Evolutionary conservation across 1,284 basidiomycete species (phyloP).

Genomic region (Butyriboletus appendiculatus): DNA sequence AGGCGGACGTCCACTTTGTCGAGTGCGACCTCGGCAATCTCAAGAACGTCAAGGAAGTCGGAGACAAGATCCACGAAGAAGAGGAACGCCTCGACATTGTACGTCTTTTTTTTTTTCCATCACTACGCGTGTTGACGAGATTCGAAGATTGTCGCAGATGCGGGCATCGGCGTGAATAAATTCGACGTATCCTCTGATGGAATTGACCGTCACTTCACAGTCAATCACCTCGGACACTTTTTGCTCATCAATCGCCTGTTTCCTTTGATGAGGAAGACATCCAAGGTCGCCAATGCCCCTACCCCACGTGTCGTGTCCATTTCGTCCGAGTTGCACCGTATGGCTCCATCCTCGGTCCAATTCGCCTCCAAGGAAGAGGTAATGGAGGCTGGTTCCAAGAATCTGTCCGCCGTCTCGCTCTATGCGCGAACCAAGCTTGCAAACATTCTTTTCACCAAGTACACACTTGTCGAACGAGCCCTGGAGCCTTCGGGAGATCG

Average conservation of each 20-base stretch:
- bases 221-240: conserved; percentile 46
- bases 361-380: conserved; percentile 1
- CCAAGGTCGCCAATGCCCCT: conserved; percentile 26
- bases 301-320: conserved; percentile 44
- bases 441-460: conserved; percentile 44
- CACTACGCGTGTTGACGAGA: neutral
- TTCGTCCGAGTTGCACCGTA: conserved; percentile 43
- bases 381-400: neutral
- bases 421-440: conserved; percentile 30
- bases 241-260: conserved; percentile 46
- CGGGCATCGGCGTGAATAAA: conserved; percentile 41
- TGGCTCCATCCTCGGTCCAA: conserved; percentile 30
- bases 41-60: conserved; percentile 40
- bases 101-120: conserved; percentile 12
- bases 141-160: conserved; percentile 40
- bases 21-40: conserved; percentile 44
- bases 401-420: conserved; percentile 1
- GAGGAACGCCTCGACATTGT: conserved; percentile 44
- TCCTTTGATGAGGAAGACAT: conserved; percentile 43
- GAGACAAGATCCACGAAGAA: conserved; percentile 24
- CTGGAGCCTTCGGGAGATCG: conserved; percentile 34
- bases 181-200: conserved; percentile 33
- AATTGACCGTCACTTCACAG: conserved; percentile 35
- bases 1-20: conserved; percentile 40
- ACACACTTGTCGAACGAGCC: conserved; percentile 40